Base-by-base conservation (phyloP, 371 early-diverging fungal genomes). In the Fennellomyces sp. region DNA sequence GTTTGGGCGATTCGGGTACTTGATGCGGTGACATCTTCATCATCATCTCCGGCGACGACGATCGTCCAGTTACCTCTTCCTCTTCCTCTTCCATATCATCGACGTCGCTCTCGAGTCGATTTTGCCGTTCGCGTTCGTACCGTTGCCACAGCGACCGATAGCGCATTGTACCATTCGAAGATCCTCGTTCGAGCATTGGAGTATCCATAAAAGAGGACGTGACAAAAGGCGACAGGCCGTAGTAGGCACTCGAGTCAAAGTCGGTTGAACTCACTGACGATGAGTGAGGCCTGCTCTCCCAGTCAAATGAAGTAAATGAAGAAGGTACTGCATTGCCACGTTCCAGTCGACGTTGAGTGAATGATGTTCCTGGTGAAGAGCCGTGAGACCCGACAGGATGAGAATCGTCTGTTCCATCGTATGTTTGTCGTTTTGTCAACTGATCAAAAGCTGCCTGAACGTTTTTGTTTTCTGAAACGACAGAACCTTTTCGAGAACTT, bases 221-320 rank as follows among this genome's bases (percentile, higher is more conserved):
- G 36, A 78, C 75, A 52, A 75, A 75, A 8, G 78, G 78, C 3
- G 78, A 78, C 49, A 78, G 61, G 15, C 78, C 78, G 39, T 73
- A 78, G 48, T 72, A 72, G 8, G 64, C 58, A 29, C 65, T 73
- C 3, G 75, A 70, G 53, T 78, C 78, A 17, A 58, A 52, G 7
- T 69, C 69, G 33, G 39, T 59, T 29, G 62, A 69, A 5, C 73
- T 68, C 13, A 61, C 60, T 10, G 75, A 74, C 7, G 69, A 68
- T 19, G 69, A 66, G 6, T 69, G 64, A 7, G 56, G 38, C 30
- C 59, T 61, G 8, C 69, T 63, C 64, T 52, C 52, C 54, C 54
- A 61, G 1, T 61, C 61, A 23, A 66, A 73, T 3, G 55, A 67
- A 0, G 64, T 51, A 28, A 76, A 70, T 11, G 75, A 75, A 17